Evolutionary conservation across 345 rosid species (phyloP).

Genomic region (Gossypium herbaceum): DNA sequence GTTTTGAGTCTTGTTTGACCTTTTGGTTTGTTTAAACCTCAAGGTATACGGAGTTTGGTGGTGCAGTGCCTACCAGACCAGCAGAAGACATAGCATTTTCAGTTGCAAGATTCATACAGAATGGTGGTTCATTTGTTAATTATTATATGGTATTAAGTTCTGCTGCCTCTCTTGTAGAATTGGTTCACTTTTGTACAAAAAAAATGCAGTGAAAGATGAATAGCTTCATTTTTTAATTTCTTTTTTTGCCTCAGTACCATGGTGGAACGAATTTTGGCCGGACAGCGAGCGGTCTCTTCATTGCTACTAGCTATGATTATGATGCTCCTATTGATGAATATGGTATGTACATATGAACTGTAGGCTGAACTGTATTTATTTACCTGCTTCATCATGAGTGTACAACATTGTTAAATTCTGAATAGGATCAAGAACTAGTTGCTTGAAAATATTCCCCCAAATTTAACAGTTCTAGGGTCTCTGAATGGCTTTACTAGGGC

Average conservation of each 20-base stretch:
- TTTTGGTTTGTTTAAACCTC: not conserved
- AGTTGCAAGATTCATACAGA: constrained; percentile 67
- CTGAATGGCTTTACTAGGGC: constrained; percentile 35
- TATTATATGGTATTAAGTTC: constrained; percentile 59
- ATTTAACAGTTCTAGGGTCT: not conserved
- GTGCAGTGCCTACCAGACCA: constrained; percentile 62
- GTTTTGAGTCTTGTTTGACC: not conserved
- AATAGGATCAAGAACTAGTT: not conserved
- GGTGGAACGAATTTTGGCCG: constrained; percentile 94
- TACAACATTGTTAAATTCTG: not conserved
- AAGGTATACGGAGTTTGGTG: constrained; percentile 67
- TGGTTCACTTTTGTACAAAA: not conserved
- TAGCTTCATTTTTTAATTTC: not conserved
- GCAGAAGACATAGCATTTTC: constrained; percentile 75
- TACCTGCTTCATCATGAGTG: constrained; percentile 1
- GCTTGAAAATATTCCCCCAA: not conserved
- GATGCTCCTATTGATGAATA: constrained; percentile 97
- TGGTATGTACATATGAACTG: constrained; percentile 38
- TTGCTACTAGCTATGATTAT: constrained; percentile 93
- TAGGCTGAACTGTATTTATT: not conserved
- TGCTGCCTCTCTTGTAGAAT: not conserved
- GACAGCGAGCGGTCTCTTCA: constrained; percentile 91
- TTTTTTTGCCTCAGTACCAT: constrained; percentile 54
- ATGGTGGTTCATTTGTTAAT: constrained; percentile 61
- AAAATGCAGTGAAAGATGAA: not conserved